A percentile compares a stretch with the other conserved stretches of the same genome.
phyloP scores from a whole-genome alignment of 345 rosid species.

The Eucalyptus caleyi region DNA sequence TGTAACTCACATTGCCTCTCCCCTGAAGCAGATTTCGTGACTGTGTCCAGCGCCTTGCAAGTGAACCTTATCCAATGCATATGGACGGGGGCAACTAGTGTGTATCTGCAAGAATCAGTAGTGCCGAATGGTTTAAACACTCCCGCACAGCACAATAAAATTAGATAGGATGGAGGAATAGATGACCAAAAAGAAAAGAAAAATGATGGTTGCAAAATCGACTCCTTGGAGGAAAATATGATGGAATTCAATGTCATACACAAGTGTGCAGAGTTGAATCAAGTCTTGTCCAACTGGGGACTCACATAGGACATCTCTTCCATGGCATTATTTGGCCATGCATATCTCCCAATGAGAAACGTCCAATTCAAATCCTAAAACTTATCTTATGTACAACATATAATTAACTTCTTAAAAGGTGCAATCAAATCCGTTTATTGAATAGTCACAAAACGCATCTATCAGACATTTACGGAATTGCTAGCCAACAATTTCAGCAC shows the following conservation, averaged over 20 bases:
- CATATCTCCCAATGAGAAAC: background rate
- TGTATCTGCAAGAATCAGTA: background rate
- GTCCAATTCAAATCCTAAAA: accelerated
- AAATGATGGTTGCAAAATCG: background rate
- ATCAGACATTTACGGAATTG: accelerated
- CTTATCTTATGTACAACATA: background rate
- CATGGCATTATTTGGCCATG: background rate
- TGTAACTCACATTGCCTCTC: background rate
- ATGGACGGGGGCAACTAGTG: background rate
- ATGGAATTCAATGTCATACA: background rate
- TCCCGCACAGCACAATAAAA: background rate
- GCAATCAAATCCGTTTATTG: accelerated
- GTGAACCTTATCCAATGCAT: background rate
- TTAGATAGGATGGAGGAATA: background rate
- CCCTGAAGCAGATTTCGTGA: background rate
- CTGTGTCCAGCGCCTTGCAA: background rate
- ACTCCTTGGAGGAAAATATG: background rate
- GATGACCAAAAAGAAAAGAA: background rate
- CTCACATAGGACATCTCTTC: background rate
- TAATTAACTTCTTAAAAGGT: background rate
- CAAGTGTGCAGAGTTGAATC: background rate
- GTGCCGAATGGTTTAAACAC: background rate
- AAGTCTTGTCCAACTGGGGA: background rate
- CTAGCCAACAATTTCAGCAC: background rate
- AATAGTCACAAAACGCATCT: accelerated